These are phyloP conservation scores for Aspergillus spinulosporus DNA, from an alignment of 2,329 filamentous ascomycete genomes.

Conservation along the genomic window DNA sequence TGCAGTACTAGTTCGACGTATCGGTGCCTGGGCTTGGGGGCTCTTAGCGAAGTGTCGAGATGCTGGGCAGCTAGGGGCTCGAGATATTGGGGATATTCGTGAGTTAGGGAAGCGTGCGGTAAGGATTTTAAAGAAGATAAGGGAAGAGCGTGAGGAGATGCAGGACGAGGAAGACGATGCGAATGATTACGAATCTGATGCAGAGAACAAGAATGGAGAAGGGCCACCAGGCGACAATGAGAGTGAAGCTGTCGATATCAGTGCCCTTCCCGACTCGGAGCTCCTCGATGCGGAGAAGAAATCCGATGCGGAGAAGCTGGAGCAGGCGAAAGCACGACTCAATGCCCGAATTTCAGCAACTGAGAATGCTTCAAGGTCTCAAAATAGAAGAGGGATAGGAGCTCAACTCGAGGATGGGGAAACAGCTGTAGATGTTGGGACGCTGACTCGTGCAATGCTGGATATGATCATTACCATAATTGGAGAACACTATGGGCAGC, in stretches of 20 bases:
- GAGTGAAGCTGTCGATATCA: slow-evolving; percentile 3
- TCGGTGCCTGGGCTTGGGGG: slow-evolving; percentile 84
- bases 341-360: slow-evolving; percentile 38
- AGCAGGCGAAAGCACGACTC: slow-evolving; percentile 52
- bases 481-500: slow-evolving; percentile 86
- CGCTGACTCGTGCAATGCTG: slow-evolving; percentile 63
- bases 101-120: slow-evolving; percentile 77
- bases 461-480: slow-evolving; percentile 90
- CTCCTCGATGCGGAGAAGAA: slow-evolving; percentile 22
- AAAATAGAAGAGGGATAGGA: slow-evolving; percentile 3
- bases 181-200: slow-evolving; percentile 23
- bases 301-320: slow-evolving; percentile 40
- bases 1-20: slow-evolving; percentile 61
- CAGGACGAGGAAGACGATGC: slow-evolving; percentile 25
- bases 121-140: slow-evolving; percentile 48
- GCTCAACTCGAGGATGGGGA: slow-evolving; percentile 23
- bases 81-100: slow-evolving; percentile 72
- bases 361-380: slow-evolving; percentile 20
- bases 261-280: slow-evolving; percentile 13
- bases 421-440: slow-evolving; percentile 22
- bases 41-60: slow-evolving; percentile 74
- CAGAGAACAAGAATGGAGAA: slow-evolving; percentile 21
- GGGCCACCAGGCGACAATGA: background rate
- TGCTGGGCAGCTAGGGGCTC: slow-evolving; percentile 70
- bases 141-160: slow-evolving; percentile 42